Evolutionary conservation across 1,284 basidiomycete genomes (phyloP), one percentile per base, ranked within the genome.

Genomic region (Trichosporon asahii): DNA sequence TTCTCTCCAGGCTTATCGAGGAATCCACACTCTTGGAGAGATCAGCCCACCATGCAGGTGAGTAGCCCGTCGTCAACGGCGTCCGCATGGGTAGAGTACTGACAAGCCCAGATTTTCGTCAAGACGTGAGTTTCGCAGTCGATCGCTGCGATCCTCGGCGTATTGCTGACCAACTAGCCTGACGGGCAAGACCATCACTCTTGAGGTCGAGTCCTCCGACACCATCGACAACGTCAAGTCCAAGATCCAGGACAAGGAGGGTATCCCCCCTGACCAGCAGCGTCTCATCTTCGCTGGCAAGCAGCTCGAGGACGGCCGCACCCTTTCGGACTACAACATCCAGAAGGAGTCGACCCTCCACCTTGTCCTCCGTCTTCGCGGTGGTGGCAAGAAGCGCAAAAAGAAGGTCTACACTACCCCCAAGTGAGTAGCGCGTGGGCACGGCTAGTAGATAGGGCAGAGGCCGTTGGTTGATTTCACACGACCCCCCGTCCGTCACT

Each of bases 281-380:
- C 94, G 95, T 77, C 86, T 98, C 84, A 98, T 98, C 87, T 98
- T 98, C 81, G 95, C 95, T 68, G 95, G 95, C 78, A 98, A 98
- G 88, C 95, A 98, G 86, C 91, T 98, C 76, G 93, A 95, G 86
- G 93, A 95, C 85, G 93, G 92, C 72, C 90, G 92, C 81, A 93
- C 91, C 72, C 89, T 95, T 71, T 91, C 85, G 78, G 92, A 95
- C 86, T 95, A 96, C 87, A 94, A 93, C 88, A 98, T 98, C 80
- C 96, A 94, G 86, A 94, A 94, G 87, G 93, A 94, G 86, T 91
- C 90, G 31, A 99, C 96, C 68, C 91, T 99, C 72, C 95, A 99
- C 85, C 86, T 98, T 74, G 96, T 99, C 73, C 90, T 98, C 71
- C 90, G 93, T 84, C 88, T 90, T 57, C 87, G 89, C 88, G 78